Evolutionary conservation across 257 asterid species (phyloP), one percentile per base, ranked within the genome.

Genomic region (Nicotiana knightiana): DNA sequence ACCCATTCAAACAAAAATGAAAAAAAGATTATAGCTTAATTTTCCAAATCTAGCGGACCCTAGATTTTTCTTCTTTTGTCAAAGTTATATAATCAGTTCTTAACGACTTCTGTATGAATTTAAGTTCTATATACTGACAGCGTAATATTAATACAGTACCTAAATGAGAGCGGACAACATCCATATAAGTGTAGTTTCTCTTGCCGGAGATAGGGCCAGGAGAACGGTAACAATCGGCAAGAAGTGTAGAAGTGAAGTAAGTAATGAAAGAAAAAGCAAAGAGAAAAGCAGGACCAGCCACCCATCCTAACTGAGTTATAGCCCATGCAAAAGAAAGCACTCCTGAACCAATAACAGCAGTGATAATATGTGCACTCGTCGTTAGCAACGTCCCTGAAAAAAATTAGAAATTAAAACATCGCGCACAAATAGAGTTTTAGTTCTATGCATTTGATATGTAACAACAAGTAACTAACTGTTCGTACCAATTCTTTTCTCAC

Each of bases 321-420:
- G 90, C 93, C 94, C 95, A 92, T 0, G 91, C 95, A 10, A 92
- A 89, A 2, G 97, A 92, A 21, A 92, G 92, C 9, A 91, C 95
- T 21, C 95, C 95, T 0, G 95, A 91, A 9, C 97, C 95, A 62
- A 93, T 89, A 54, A 91, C 82, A 75, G 90, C 91, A 4, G 95
- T 93, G 15, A 92, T 88, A 46, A 92, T 92, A 86, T 92, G 97
- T 73, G 96, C 91, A 82, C 91, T 90, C 75, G 97, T 95, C 8
- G 94, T 91, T 91, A 92, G 84, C 61, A 89, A 24, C 39, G 82
- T 92, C 5, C 43, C 43, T 37, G 24, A 21, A 21, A 21, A 21
- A 21, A 21, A 21, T 21, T 21, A 21, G 24, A 21, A 21, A 21
- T 21, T 21, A 21, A 21, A 21, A 21, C 24, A 21, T 21, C 0